Evolutionary conservation across 2,329 filamentous ascomycete genomes (phyloP).

Genomic region (Pezicula neosporulosa): DNA sequence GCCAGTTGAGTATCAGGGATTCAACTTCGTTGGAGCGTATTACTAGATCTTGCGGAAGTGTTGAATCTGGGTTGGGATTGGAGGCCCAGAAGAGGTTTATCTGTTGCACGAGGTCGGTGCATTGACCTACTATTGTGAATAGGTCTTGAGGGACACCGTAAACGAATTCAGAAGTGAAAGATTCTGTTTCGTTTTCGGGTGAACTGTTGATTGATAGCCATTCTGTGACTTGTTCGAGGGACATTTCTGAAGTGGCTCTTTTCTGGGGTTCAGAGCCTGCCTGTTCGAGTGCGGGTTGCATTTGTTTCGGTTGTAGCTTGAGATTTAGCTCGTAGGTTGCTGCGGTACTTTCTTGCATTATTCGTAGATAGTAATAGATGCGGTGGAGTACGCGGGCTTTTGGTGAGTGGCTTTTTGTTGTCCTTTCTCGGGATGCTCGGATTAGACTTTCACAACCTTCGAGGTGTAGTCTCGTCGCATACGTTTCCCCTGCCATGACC

Average conservation of each 20-base stretch:
- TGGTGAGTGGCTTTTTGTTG: background rate
- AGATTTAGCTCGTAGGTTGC: background rate
- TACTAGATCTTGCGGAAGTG: background rate
- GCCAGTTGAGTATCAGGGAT: background rate
- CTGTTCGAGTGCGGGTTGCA: too few relatives aligned
- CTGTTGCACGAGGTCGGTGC: background rate
- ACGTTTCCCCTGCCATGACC: background rate
- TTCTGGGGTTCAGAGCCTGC: background rate
- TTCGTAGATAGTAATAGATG: background rate
- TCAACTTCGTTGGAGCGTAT: background rate
- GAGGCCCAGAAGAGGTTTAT: background rate
- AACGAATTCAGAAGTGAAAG: background rate
- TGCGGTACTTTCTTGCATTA: background rate
- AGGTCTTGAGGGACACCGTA: slow-evolving; percentile 1
- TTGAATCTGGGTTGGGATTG: background rate
- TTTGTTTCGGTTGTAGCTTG: background rate
- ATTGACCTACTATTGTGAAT: background rate
- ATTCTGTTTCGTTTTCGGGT: background rate
- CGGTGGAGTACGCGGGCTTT: background rate
- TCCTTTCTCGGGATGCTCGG: background rate
- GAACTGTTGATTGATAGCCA: background rate
- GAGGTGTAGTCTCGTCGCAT: background rate
- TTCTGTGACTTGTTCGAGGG: background rate
- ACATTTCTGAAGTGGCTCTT: background rate
- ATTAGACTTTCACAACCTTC: background rate